These are phyloP conservation scores for Cercospora citrullina DNA, from an alignment of 2,329 filamentous ascomycete genomes.

Conservation along the genomic window DNA sequence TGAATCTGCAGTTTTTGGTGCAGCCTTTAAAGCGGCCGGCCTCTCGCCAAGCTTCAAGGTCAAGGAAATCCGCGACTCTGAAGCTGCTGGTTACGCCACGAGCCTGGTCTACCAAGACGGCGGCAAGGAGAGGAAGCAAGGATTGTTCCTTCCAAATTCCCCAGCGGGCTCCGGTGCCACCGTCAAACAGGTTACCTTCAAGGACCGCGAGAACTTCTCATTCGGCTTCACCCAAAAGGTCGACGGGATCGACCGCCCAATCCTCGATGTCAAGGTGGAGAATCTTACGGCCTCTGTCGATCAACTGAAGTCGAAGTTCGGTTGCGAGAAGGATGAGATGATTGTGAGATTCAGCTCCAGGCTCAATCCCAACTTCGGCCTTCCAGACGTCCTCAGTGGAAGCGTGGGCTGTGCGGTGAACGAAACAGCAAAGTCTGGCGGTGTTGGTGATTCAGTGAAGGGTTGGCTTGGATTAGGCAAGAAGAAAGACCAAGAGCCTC, in stretches of 20 bases:
- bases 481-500: constrained; percentile 75
- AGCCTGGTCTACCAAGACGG: constrained; percentile 70
- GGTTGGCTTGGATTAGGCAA: constrained; percentile 93
- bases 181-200: constrained; percentile 81
- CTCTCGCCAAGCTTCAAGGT: constrained; percentile 95
- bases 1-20: constrained; percentile 93
- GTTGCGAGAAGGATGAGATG: constrained; percentile 74
- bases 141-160: constrained; percentile 77
- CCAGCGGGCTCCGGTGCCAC: constrained; percentile 60
- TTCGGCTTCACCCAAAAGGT: constrained; percentile 78
- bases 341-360: constrained; percentile 76
- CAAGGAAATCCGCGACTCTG: constrained; percentile 88
- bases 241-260: constrained; percentile 57
- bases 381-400: constrained; percentile 76
- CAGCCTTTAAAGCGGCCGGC: constrained; percentile 88
- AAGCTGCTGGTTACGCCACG: constrained; percentile 71
- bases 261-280: constrained; percentile 68
- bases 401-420: constrained; percentile 83
- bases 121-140: constrained; percentile 70
- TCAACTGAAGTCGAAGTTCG: constrained; percentile 73
- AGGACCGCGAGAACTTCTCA: constrained; percentile 77
- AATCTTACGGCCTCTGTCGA: constrained; percentile 85
- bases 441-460: constrained; percentile 90
- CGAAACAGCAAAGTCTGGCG: constrained; percentile 67
- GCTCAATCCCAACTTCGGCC: constrained; percentile 70